Base-by-base conservation (phyloP, 306 rosid species). In the Comarum palustre region DNA sequence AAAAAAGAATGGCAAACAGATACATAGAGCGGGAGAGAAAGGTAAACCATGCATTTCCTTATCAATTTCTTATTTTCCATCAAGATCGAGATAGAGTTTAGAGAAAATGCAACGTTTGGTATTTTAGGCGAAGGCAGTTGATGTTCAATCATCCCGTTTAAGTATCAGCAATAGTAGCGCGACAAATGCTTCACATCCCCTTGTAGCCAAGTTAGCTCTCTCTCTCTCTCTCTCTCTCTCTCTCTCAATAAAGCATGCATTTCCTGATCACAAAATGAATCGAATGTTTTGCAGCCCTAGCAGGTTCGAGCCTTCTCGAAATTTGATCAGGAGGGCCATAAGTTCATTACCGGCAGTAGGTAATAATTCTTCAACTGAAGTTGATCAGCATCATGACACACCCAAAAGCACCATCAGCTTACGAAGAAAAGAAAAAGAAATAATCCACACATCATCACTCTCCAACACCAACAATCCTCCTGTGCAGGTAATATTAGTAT, bases 181-280 rank as follows among this genome's bases (percentile, higher is more conserved):
- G 66, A 31, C 66, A 32, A 61, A 16, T 47, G 52, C 6, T 60
- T 60, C 19, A 31, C 66, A 60, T n/a, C 66, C 42, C 24, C 66
- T 6, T 32, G 43, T 29, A 32, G 25, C 38, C 41, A 61, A 32
- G 66, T 32, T 52, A 17, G 42, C 19, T 4, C 42, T 32, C 66
- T 61, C 66, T n/a, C 42, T 61, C 24, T 61, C 42, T 60, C 66
- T 31, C 24, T 58, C 34, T 31, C 34, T 31, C 34, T 31, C 34
- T 31, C 34, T 31, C 34, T 31, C 34, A 2, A 2, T 31, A n/a
- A 45, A 20, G 20, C n/a, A 47, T 47, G 52, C 52, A 47, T 4
- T 47, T 16, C 8, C 52, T 47, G n/a, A n/a, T n/a, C 52, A 47
- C 52, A 47, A 16, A 15, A 51, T 48, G 54, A 7, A 16, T 48